Evolutionary conservation across 1,284 basidiomycete species (phyloP).

Genomic region (Nidula niveotomentosa): DNA sequence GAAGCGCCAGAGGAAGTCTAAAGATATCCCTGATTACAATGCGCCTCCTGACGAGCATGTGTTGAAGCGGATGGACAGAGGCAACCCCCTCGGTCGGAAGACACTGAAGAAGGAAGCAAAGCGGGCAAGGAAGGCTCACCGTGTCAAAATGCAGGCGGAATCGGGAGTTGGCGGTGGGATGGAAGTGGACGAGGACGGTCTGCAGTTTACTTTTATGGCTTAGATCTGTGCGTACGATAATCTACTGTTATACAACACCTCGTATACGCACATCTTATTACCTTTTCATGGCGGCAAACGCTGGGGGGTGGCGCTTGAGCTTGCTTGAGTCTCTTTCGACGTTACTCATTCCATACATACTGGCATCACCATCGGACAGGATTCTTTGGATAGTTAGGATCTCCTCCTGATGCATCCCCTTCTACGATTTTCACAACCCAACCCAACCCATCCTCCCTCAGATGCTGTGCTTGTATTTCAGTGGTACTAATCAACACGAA

Average conservation of each 20-base stretch:
- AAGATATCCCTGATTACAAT: slow-evolving; percentile 49
- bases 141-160: slow-evolving; percentile 14
- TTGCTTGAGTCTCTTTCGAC: not conserved
- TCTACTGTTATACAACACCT: not conserved
- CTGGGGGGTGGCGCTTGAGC: not conserved
- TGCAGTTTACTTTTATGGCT: slow-evolving; percentile 49
- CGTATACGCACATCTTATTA: not conserved
- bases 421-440: no score
- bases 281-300: not conserved
- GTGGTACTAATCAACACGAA: no score
- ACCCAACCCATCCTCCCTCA: no score
- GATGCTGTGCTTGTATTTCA: no score
- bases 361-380: not conserved
- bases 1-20: slow-evolving; percentile 58
- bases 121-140: slow-evolving; percentile 46
- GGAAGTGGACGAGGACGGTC: slow-evolving; percentile 42
- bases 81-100: slow-evolving; percentile 58
- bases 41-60: slow-evolving; percentile 41
- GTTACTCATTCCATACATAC: not conserved
- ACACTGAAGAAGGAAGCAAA: slow-evolving; percentile 63
- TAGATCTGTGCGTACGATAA: slow-evolving; percentile 7
- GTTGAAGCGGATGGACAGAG: slow-evolving; percentile 39
- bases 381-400: not conserved
- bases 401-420: no score
- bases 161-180: slow-evolving; percentile 24